Evolutionary conservation across 1,284 basidiomycete species (phyloP).

Genomic region (Puccinia brachypodii): DNA sequence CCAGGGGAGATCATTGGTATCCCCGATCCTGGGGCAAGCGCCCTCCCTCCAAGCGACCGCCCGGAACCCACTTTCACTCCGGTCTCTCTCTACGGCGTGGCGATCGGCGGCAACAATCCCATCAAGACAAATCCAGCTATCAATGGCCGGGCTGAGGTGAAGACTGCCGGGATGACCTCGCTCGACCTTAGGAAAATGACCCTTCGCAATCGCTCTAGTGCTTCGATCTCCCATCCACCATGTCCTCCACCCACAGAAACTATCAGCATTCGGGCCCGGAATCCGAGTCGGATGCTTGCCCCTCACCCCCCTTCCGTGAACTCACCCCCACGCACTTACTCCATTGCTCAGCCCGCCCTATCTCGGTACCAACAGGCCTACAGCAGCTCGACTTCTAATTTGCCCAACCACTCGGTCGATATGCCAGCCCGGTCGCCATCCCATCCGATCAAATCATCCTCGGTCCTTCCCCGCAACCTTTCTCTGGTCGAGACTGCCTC

Average conservation of each 20-base stretch:
- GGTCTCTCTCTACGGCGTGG: slow-evolving; percentile 24
- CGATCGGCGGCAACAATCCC: slow-evolving; percentile 18
- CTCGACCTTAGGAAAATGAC: slow-evolving; percentile 26
- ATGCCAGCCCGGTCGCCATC: background rate
- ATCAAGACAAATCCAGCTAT: background rate
- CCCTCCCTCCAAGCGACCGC: background rate
- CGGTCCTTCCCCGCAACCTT: background rate
- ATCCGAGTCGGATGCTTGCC: slow-evolving; percentile 18
- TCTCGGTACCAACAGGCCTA: background rate
- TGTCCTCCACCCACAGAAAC: background rate
- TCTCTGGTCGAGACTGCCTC: slow-evolving; percentile 6
- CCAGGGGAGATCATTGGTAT: slow-evolving; percentile 18
- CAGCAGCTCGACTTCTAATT: background rate
- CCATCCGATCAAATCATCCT: background rate
- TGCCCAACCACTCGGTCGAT: background rate
- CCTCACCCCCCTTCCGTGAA: background rate
- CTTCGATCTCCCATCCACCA: background rate
- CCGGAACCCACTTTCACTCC: background rate
- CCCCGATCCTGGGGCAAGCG: background rate
- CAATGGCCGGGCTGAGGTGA: slow-evolving; percentile 19
- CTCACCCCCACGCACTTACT: background rate
- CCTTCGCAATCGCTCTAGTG: background rate
- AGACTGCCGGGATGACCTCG: background rate
- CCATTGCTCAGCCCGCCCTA: background rate
- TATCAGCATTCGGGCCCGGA: slow-evolving; percentile 1